Base-by-base conservation (phyloP, 2,329 filamentous ascomycete species). In the Xylariaceae sp. region DNA sequence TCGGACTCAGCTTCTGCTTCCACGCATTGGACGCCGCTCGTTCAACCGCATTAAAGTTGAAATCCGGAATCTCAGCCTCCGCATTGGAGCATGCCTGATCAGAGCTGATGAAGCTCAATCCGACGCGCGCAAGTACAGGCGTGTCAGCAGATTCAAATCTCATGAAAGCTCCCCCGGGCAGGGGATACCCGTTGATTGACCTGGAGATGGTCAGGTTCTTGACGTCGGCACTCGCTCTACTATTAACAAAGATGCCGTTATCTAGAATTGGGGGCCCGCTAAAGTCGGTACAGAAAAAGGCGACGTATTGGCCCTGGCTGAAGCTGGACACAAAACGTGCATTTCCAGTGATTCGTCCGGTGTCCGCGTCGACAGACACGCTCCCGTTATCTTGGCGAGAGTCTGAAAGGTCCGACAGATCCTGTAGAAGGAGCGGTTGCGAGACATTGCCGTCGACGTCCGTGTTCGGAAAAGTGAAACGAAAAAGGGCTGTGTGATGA, bases 271-370 rank as follows among this genome's bases (percentile, higher is more conserved):
- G 55, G 3, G 77, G 74, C 1, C 78, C 82, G 19, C 66, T 60
- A 52, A 87, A 85, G 49, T 87, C 83, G 3, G 79, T 79, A 51
- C 84, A 87, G 52, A 86, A 85, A 56, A 82, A 72, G 2, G 78
- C 61, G 13, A 66, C 62, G 52, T 83, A 87, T 4, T 53, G 68
- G 2, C 82, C 83, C 19, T 72, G 70, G 1, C 81, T 80, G 49
- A 87, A 87, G 42, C 79, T 85, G 1, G 83, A 79, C 7, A 63
- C 58, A 53, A 87, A 87, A 0, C 69, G 67, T 2, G 74, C 83
- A 39, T 68, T 73, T n/a, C 81, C 83, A 1, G 72, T 80, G 28
- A 87, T 75, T 36, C 82, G 72, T 0, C 83, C 81, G 0, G 73
- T 80, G 0, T 57, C 49, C 2, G 60, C 52, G 47, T 85, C 68